These are phyloP conservation scores for Mycena kentingensis DNA, from an alignment of 768 basidiomycete species.

Conservation along the genomic window DNA sequence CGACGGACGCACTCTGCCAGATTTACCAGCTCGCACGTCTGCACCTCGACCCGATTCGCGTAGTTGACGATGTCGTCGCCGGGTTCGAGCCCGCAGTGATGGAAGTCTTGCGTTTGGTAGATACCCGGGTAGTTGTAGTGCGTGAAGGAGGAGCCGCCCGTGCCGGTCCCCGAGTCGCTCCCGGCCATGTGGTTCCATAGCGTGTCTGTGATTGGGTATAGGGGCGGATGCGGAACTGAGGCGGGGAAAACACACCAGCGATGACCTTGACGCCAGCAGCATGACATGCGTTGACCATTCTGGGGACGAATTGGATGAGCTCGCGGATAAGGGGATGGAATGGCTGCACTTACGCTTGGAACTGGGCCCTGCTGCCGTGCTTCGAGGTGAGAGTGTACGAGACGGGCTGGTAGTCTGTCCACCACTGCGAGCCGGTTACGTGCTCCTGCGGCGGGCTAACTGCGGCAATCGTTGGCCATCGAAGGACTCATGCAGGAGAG, in stretches of 20 bases:
- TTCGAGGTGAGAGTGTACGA: conserved; percentile 52
- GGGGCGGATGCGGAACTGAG: neutral
- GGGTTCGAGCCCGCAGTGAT: conserved; percentile 60
- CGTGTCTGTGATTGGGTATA: conserved; percentile 40
- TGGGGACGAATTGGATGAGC: conserved; percentile 9
- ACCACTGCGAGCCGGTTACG: conserved; percentile 42
- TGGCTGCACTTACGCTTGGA: conserved; percentile 33
- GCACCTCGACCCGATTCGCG: conserved; percentile 53
- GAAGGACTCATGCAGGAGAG: neutral
- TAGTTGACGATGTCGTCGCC: conserved; percentile 58
- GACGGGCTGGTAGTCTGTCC: conserved; percentile 53
- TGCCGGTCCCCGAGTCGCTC: too few relatives aligned
- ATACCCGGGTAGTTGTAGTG: too few relatives aligned
- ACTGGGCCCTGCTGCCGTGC: conserved; percentile 59
- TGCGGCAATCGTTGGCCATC: neutral
- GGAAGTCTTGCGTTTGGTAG: conserved; percentile 57
- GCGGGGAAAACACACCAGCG: conserved; percentile 35
- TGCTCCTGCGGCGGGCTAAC: conserved; percentile 36
- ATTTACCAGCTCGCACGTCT: conserved; percentile 53
- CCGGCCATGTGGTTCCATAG: conserved; percentile 71
- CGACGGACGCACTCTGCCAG: conserved; percentile 53
- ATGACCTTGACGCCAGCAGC: conserved; percentile 59
- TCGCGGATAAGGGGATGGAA: conserved; percentile 14
- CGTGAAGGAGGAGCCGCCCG: too few relatives aligned
- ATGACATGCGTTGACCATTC: conserved; percentile 55